Conservation (phyloP, 1,139 yeast species). For the Pichia sp. region DNA sequence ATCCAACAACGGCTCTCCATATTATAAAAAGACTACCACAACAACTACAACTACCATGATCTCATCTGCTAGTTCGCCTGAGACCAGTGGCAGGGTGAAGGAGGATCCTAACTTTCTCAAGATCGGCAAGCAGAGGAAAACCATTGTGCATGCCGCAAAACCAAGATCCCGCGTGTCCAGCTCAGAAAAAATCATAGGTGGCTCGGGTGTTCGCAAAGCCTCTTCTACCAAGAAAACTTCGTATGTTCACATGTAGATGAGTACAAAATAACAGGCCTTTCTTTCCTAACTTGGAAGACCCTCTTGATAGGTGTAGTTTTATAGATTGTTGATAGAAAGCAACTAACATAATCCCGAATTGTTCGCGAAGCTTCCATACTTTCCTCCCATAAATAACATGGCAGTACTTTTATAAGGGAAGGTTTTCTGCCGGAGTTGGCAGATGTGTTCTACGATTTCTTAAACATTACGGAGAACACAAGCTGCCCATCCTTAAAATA, state of each 20-base stretch:
- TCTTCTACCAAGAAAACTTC: constrained; percentile 29
- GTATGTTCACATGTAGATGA: constrained; percentile 16
- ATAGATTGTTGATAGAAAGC: background rate
- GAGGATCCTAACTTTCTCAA: constrained; percentile 21
- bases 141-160: constrained; percentile 18
- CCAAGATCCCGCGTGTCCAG: constrained; percentile 22
- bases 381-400: background rate
- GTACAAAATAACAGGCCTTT: too few relatives aligned
- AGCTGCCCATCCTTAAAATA: too few relatives aligned
- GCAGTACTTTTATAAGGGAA: background rate
- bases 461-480: background rate
- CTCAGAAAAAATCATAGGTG: constrained; percentile 31
- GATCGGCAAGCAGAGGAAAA: constrained; percentile 30
- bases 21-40: constrained; percentile 31
- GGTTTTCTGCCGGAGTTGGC: background rate
- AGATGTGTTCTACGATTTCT: background rate
- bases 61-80: constrained; percentile 26
- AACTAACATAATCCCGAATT: background rate
- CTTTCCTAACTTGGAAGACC: too few relatives aligned
- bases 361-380: constrained; percentile 10
- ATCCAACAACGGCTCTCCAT: constrained; percentile 18
- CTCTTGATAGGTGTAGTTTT: background rate
- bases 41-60: constrained; percentile 32
- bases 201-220: constrained; percentile 34
- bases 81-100: constrained; percentile 2